A percentile compares a stretch with the other conserved stretches of the same genome.
phyloP scores from a whole-genome alignment of 2,329 filamentous ascomycete genomes.

The Trichophyton simii region DNA sequence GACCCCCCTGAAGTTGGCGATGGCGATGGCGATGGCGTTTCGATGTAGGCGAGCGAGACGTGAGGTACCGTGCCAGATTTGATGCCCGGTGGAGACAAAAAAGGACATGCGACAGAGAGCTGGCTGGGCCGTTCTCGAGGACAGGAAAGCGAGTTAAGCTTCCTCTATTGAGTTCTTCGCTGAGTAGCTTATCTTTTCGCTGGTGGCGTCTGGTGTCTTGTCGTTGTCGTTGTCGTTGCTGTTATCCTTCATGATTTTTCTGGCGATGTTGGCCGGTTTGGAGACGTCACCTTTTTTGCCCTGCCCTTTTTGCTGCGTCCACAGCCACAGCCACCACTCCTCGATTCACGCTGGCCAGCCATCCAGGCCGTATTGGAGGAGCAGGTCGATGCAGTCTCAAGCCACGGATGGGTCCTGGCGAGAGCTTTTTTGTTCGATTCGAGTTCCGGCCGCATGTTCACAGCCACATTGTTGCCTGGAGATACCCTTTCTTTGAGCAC shows the following conservation, averaged over 20 bases:
- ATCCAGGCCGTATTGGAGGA: no score
- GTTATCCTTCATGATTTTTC: no score
- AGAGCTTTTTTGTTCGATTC: no score
- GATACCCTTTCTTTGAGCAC: no score
- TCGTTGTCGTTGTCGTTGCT: no score
- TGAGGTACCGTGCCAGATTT: background rate
- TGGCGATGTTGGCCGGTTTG: background rate
- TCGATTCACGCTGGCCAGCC: background rate
- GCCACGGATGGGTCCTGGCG: no score
- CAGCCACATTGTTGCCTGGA: no score
- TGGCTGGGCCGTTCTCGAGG: background rate
- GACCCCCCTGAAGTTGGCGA: background rate
- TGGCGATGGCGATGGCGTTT: background rate
- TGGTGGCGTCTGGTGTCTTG: background rate
- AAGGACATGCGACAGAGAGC: background rate
- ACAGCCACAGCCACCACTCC: background rate
- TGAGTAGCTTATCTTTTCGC: background rate
- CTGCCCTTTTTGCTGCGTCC: background rate
- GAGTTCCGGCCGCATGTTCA: no score
- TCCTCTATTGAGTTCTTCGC: background rate
- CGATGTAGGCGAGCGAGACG: background rate
- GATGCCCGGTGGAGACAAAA: background rate
- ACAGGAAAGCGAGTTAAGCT: background rate
- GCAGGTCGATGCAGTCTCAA: no score
- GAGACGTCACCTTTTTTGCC: background rate